Evolutionary conservation across 306 rosid genomes (phyloP).

Genomic region (Vigna hirtella): DNA sequence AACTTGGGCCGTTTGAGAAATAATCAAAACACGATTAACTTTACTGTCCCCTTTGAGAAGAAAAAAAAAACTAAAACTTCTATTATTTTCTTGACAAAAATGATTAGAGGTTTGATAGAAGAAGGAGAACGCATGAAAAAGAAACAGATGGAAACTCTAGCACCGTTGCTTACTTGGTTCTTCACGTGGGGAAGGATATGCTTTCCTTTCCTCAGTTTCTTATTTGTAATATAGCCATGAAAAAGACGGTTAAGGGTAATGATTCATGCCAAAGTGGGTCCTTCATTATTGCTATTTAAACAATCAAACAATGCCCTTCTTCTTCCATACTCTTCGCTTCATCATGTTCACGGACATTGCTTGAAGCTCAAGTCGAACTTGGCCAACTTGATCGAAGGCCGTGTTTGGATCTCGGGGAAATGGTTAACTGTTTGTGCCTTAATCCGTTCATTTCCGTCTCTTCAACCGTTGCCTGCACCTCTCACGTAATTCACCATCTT

Average conservation of each 20-base stretch:
- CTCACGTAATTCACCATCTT: conserved; percentile 26
- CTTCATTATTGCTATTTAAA: conserved; percentile 13
- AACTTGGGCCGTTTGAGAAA: no score
- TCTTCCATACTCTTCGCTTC: conserved; percentile 1
- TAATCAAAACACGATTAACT: no score
- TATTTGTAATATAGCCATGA: conserved; percentile 23
- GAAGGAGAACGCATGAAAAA: neutral
- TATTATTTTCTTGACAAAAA: neutral
- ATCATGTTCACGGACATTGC: neutral
- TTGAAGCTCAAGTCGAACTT: neutral
- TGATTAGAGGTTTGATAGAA: neutral
- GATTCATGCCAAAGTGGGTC: conserved; percentile 44
- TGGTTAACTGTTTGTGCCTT: conserved; percentile 48
- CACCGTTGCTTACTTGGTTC: conserved; percentile 42
- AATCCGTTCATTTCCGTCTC: conserved; percentile 44
- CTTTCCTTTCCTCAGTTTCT: conserved; percentile 38
- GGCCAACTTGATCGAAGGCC: neutral
- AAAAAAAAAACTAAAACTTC: neutral
- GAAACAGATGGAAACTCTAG: conserved; percentile 35
- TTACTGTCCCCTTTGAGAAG: no score
- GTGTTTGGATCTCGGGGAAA: conserved; percentile 28
- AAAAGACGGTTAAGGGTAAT: neutral
- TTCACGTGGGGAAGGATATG: conserved; percentile 50
- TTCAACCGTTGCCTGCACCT: conserved; percentile 4
- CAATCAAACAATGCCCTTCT: neutral